Conservation (phyloP, 768 basidiomycete genomes). For the Mycena belliarum region DNA sequence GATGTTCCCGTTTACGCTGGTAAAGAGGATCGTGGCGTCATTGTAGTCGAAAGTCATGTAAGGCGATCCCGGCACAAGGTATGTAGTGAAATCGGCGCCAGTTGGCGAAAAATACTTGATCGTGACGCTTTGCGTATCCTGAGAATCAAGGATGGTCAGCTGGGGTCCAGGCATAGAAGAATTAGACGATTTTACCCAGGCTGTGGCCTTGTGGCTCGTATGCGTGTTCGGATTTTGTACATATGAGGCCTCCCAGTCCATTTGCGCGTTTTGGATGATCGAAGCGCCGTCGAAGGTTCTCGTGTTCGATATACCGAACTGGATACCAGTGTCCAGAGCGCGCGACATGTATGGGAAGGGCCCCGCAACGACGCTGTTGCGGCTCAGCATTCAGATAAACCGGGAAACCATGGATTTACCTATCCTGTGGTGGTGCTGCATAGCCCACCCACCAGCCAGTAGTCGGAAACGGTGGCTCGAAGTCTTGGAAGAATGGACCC, state of each 20-base stretch:
- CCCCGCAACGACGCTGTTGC: slow-evolving; percentile 28
- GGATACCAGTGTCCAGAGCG: slow-evolving; percentile 27
- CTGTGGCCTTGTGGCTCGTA: slow-evolving; percentile 32
- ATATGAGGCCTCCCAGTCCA: slow-evolving; percentile 35
- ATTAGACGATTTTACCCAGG: slow-evolving; percentile 28
- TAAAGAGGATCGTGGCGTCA: slow-evolving; percentile 32
- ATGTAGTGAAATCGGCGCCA: slow-evolving; percentile 32
- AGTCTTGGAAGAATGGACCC: slow-evolving; percentile 35
- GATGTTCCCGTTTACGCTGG: slow-evolving; percentile 31
- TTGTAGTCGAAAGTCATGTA: slow-evolving; percentile 35
- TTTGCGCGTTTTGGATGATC: slow-evolving; percentile 32
- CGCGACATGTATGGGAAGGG: slow-evolving; percentile 36
- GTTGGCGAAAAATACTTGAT: slow-evolving; percentile 35
- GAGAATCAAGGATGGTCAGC: neutral
- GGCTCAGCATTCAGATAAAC: neutral
- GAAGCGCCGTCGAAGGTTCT: slow-evolving; percentile 34
- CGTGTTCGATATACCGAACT: slow-evolving; percentile 33
- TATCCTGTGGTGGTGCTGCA: slow-evolving; percentile 25
- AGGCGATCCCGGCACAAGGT: slow-evolving; percentile 35
- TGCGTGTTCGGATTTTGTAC: slow-evolving; percentile 30
- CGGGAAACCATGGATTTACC: slow-evolving; percentile 14
- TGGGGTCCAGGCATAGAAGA: neutral
- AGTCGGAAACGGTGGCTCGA: slow-evolving; percentile 35
- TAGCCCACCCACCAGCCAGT: slow-evolving; percentile 39
- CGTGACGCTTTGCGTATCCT: slow-evolving; percentile 38